Base-by-base conservation (phyloP, 1,139 yeast genomes). In the Geotrichum phurueaensis region DNA sequence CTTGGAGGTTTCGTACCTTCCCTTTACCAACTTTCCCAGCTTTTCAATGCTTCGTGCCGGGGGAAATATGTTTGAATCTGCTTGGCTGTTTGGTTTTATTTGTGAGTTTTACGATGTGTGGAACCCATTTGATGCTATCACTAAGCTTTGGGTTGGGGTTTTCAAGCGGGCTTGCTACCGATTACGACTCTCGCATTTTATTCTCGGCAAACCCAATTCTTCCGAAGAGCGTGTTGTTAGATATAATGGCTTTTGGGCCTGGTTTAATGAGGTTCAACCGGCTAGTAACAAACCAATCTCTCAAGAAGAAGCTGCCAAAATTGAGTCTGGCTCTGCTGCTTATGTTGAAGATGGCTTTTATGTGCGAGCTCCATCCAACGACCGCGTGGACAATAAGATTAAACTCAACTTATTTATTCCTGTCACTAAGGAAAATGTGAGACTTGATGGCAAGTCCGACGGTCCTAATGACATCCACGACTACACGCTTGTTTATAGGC, bases 331-430 rank as follows among this genome's bases (percentile, higher is more conserved):
- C 25, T 58, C 60, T 47, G 67, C 68, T 0, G 61, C 65, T 45
- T 70, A 68, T 56, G 67, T 70, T 1, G 90, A 90, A 0, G 86
- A 89, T 73, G 99, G 99, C 1, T 78, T 78, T 55, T 87, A 83
- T 69, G 84, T 91, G 48, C 82, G 99, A 59, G 99, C 92, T 0
- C 99, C 99, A 0, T 87, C 84, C 62, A 82, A 83, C 64, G 97
- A 91, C 69, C 84, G 85, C 10, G 84, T 87, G 29, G 83, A 95
- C 0, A 60, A 70, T 43, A 62, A 91, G 64, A 81, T 78, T 54
- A 83, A 79, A 65, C 81, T 86, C 47, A 84, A 82, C 67, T 80
- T 91, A 64, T 94, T 95, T 73, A 86, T 89, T 3, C 83, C 89
- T 0, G 98, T 94, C 1, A 87, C 96, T 0, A 87, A 84, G 66